Evolutionary conservation across 2,329 filamentous ascomycete genomes (phyloP).

Genomic region (Remersonia thermophila): DNA sequence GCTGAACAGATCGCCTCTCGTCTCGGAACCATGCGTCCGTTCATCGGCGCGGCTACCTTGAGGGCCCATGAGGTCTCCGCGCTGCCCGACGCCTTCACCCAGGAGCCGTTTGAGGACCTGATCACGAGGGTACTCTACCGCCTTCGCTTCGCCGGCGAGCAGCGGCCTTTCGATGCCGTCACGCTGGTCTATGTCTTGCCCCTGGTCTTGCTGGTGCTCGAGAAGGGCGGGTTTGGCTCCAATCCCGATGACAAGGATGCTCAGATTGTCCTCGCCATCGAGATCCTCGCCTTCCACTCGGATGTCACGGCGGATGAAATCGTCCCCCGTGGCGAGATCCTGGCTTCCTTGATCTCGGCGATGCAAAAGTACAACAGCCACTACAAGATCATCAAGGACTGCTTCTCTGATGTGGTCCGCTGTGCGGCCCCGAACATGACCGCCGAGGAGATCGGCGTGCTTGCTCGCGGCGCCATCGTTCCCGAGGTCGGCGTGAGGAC

Average conservation of each 20-base stretch:
- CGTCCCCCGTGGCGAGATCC: constrained; percentile 62
- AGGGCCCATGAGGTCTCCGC: constrained; percentile 64
- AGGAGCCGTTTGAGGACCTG: constrained; percentile 73
- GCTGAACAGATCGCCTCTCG: constrained; percentile 62
- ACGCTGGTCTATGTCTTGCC: constrained; percentile 82
- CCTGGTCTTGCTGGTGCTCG: constrained; percentile 65
- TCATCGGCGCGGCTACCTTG: constrained; percentile 78
- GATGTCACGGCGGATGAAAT: constrained; percentile 61
- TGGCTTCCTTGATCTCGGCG: constrained; percentile 59
- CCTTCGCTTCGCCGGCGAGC: constrained; percentile 78
- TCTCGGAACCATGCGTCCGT: constrained; percentile 64
- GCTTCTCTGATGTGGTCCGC: constrained; percentile 72
- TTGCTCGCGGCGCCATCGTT: constrained; percentile 71
- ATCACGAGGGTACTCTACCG: constrained; percentile 84
- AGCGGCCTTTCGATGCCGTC: constrained; percentile 82
- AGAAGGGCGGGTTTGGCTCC: constrained; percentile 63
- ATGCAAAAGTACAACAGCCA: constrained; percentile 89
- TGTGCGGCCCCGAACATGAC: constrained; percentile 74
- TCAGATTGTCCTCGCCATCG: constrained; percentile 77
- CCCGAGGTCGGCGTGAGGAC: constrained; percentile 69
- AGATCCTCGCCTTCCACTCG: constrained; percentile 82
- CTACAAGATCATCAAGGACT: constrained; percentile 91
- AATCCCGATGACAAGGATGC: constrained; percentile 71
- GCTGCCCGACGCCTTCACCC: constrained; percentile 57
- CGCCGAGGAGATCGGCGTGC: constrained; percentile 55